Percentiles rank a stretch among this genome's conserved stretches.
Conservation (phyloP, 129 eudicot genomes). For the Chrysanthemum lavandulifolium region DNA sequence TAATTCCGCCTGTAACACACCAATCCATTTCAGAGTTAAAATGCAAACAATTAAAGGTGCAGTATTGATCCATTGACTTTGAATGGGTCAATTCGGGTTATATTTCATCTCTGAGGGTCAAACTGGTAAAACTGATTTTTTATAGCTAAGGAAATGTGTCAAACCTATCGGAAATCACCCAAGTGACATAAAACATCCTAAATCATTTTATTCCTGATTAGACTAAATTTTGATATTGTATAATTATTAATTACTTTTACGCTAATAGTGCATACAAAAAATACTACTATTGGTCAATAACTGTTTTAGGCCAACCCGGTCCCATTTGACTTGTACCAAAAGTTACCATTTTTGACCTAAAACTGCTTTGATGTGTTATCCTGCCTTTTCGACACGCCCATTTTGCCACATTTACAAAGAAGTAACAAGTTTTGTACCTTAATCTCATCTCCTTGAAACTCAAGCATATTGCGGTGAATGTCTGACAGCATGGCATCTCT, state of each 20-base stretch:
- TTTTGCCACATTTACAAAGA: not conserved
- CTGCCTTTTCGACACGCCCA: not conserved
- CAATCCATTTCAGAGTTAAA: not conserved
- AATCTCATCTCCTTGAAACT: constrained; percentile 57
- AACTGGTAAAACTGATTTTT: not conserved
- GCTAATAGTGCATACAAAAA: not conserved
- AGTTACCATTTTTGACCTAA: not conserved
- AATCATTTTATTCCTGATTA: too few relatives aligned
- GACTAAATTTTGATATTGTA: too few relatives aligned
- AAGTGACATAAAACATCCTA: too few relatives aligned
- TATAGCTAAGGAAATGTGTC: too few relatives aligned
- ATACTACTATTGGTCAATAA: not conserved
- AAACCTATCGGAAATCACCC: too few relatives aligned
- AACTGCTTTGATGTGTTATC: not conserved
- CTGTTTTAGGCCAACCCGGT: not conserved
- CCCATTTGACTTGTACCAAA: not conserved
- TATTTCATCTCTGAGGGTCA: not conserved
- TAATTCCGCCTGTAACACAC: constrained; percentile 64
- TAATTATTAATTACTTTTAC: too few relatives aligned
- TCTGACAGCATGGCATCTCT: constrained; percentile 75
- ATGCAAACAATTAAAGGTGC: constrained; percentile 16
- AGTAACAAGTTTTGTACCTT: constrained; percentile 48
- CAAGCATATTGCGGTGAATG: constrained; percentile 56
- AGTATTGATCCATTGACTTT: not conserved
- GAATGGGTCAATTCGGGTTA: not conserved